phyloP scores from a whole-genome alignment of 345 rosid genomes.

The Salix udensis region DNA sequence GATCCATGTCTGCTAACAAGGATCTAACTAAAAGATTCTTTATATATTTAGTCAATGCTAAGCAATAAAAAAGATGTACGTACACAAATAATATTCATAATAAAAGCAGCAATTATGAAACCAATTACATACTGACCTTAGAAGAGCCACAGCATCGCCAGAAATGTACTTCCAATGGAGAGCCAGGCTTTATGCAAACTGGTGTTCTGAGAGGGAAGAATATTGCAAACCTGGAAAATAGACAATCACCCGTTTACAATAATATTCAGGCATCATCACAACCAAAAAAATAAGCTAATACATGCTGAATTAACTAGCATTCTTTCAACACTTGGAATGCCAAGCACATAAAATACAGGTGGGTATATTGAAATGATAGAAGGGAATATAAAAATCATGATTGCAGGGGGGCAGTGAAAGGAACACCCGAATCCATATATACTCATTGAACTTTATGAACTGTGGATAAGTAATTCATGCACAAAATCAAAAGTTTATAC shows the following conservation, averaged over 20 bases:
- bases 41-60: background rate
- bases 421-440: background rate
- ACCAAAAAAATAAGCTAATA: background rate
- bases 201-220: conserved; percentile 94
- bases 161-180: conserved; percentile 73
- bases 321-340: background rate
- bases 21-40: background rate
- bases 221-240: conserved; percentile 70
- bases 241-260: background rate
- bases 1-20: background rate
- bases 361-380: background rate
- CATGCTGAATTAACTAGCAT: background rate
- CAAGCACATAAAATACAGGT: background rate
- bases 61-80: background rate
- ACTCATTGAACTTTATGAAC: background rate
- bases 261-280: background rate
- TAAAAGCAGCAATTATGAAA: no score
- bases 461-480: background rate
- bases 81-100: background rate
- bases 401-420: background rate
- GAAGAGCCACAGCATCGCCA: conserved; percentile 85
- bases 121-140: conserved; percentile 43
- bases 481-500: conserved; percentile 33
- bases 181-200: conserved; percentile 48
- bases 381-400: background rate